Evolutionary conservation across 768 basidiomycete species (phyloP).

Genomic region (Podaxis sp.): DNA sequence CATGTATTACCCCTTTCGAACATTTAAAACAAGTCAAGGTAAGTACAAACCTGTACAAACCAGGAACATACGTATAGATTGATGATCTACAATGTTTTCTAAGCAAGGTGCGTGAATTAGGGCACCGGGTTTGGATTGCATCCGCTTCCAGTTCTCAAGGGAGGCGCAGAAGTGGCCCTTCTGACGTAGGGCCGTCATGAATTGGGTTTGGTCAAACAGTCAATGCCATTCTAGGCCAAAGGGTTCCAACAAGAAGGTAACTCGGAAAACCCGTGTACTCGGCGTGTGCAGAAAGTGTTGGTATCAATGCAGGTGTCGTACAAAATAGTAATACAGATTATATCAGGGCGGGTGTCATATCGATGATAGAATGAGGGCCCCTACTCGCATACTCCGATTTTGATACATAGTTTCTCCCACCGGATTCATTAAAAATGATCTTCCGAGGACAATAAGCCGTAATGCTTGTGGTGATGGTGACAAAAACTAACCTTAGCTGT

Average conservation of each 20-base stretch:
- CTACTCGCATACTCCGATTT: slow-evolving; percentile 74
- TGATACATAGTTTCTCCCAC: slow-evolving; percentile 70
- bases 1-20: neutral
- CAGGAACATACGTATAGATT: neutral
- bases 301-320: neutral
- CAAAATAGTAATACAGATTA: slow-evolving; percentile 30
- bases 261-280: neutral
- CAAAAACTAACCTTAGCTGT: slow-evolving; percentile 67
- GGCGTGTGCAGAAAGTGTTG: neutral
- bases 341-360: slow-evolving; percentile 73
- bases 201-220: neutral
- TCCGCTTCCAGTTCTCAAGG: neutral
- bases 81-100: neutral
- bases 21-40: neutral
- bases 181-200: neutral
- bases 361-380: slow-evolving; percentile 75
- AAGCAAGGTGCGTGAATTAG: neutral
- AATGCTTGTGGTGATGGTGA: neutral
- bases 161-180: too few species aligned
- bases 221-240: neutral
- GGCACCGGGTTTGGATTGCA: neutral
- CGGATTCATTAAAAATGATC: slow-evolving; percentile 74
- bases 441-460: slow-evolving; percentile 27
- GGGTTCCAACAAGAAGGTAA: neutral
- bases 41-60: neutral